Percentiles rank a stretch among this genome's conserved stretches.
Evolutionary conservation across 331 rosid genomes (phyloP).

Genomic region (Arachis monticola): DNA sequence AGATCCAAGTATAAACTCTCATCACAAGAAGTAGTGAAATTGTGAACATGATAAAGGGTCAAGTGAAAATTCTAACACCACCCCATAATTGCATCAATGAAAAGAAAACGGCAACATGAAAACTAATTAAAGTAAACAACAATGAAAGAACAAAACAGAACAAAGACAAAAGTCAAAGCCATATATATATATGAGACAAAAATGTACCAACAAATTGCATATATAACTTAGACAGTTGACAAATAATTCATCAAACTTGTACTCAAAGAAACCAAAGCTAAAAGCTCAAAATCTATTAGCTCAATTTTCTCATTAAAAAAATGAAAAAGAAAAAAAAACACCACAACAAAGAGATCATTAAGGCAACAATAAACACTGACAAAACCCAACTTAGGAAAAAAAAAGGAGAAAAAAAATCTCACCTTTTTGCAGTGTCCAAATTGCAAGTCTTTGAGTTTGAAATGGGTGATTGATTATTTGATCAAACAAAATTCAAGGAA

Average conservation of each 20-base stretch:
- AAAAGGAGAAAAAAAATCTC: neutral
- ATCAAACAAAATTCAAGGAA: conserved; percentile 11
- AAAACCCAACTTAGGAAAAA: neutral
- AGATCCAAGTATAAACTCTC: neutral
- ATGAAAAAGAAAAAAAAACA: neutral
- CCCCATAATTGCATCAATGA: conserved; percentile 26
- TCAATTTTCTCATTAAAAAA: conserved; percentile 25
- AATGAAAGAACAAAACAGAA: conserved; percentile 15
- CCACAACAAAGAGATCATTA: conserved; percentile 31
- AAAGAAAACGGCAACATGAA: neutral
- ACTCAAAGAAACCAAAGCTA: conserved; percentile 16
- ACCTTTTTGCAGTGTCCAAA: conserved; percentile 34
- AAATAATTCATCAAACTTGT: conserved; percentile 37
- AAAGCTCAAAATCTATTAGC: conserved; percentile 1
- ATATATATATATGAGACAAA: neutral
- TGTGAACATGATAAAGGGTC: conserved; percentile 2
- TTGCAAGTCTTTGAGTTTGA: conserved; percentile 13
- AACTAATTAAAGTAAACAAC: neutral
- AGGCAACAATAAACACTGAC: neutral
- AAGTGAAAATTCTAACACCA: conserved; percentile 21
- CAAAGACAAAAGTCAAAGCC: conserved; percentile 48
- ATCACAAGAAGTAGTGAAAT: conserved; percentile 36
- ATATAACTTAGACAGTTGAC: conserved; percentile 29
- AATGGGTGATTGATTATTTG: conserved; percentile 11
- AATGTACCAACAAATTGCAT: conserved; percentile 26